Evolutionary conservation across 2,329 filamentous ascomycete species (phyloP), one percentile per base, ranked within the genome.

Genomic region (Exophiala sp.): DNA sequence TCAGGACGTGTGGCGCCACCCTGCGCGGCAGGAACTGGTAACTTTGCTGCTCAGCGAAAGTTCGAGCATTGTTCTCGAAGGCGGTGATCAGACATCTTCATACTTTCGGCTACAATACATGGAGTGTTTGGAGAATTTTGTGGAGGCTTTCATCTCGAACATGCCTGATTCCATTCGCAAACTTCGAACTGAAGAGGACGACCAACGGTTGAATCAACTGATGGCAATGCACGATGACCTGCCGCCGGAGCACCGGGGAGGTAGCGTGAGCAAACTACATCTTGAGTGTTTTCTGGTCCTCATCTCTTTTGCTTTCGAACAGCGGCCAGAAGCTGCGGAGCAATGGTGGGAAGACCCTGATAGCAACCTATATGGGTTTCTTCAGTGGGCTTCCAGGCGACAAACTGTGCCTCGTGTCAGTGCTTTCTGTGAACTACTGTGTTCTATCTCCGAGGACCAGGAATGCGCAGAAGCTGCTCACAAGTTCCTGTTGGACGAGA

Each of bases 351-450:
- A 82, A 32, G 91, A 96, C 66, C 85, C 88, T 1, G 94, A 99
- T 65, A 91, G 91, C 66, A 96, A 96, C 63, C 76, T 99, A 32
- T 89, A 91, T 59, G 94, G 94, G 0, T 99, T 99, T 68, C 80
- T 99, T 68, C 89, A 95, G 60, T 99, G 94, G 94, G 89, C 91
- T n/a, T 96, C 94, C 3, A 87, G 90, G 63, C 82, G 94, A 64
- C 91, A 95, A 57, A 96, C 95, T 0, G 96, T 95, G 0, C 94
- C 94, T n/a, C 81, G 96, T 20, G 91, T 95, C 55, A 94, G 90
- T 57, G 91, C 92, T 10, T 99, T 97, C 64, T 99, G 94, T 70
- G 92, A 97, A 68, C 92, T 99, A 85, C 77, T 99, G 12, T 88
- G 91, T 65, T 87, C 91, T 1, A 86, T 99, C 44, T 89, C 94